A percentile compares a stretch with the other conserved stretches of the same genome.
phyloP scores from a whole-genome alignment of 768 basidiomycete genomes.

The Mycena rebaudengoi region DNA sequence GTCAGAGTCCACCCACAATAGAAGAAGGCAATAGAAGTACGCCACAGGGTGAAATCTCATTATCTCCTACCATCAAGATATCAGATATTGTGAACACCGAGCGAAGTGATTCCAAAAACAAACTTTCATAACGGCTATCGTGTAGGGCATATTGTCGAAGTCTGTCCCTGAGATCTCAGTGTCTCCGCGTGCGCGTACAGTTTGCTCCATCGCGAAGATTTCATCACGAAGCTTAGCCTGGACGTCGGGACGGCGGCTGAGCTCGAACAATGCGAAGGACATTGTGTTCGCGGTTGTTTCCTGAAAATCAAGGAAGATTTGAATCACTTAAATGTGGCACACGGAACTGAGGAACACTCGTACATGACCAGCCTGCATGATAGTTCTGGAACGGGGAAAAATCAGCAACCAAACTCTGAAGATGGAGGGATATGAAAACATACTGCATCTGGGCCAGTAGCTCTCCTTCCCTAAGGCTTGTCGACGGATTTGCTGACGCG shows the following conservation, averaged over 20 bases:
- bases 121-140: slow-evolving; percentile 59
- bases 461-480: slow-evolving; percentile 26
- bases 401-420: background rate
- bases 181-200: slow-evolving; percentile 45
- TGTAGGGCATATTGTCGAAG: slow-evolving; percentile 59
- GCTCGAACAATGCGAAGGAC: slow-evolving; percentile 69
- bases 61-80: background rate
- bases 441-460: slow-evolving; percentile 47
- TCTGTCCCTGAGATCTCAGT: slow-evolving; percentile 55
- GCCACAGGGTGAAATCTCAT: background rate
- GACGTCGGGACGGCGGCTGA: slow-evolving; percentile 63
- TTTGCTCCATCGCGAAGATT: slow-evolving; percentile 48
- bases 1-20: background rate
- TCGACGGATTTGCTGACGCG: slow-evolving; percentile 17
- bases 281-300: slow-evolving; percentile 69
- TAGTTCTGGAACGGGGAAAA: background rate
- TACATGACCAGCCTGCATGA: slow-evolving; percentile 1
- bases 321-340: background rate
- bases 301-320: slow-evolving; percentile 31
- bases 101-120: background rate
- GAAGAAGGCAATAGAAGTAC: background rate
- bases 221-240: slow-evolving; percentile 72
- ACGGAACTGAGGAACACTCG: background rate
- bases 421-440: background rate
- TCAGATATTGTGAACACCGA: background rate